These are phyloP conservation scores for Arthrobotrys entomopaga DNA, from an alignment of 2,329 filamentous ascomycete species.

Conservation along the genomic window DNA sequence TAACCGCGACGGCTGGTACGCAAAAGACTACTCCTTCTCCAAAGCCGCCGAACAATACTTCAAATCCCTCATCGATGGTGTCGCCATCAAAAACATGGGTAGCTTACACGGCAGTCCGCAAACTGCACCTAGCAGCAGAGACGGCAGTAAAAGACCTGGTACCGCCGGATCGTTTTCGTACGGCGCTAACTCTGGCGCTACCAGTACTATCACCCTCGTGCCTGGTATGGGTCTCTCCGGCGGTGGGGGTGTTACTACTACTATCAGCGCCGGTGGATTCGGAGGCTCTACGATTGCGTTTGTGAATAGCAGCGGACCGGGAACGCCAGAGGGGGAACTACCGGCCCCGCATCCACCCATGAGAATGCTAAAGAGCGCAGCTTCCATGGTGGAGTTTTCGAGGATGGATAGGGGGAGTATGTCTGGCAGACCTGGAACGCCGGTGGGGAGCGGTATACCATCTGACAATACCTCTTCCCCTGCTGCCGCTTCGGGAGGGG, in stretches of 20 bases:
- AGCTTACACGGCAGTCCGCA: constrained; percentile 11
- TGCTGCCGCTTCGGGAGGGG: constrained; percentile 7
- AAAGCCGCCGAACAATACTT: constrained; percentile 58
- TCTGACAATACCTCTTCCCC: constrained; percentile 16
- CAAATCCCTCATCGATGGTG: constrained; percentile 51
- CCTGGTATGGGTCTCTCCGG: not conserved
- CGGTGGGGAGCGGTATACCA: constrained; percentile 1
- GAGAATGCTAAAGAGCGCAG: constrained; percentile 42
- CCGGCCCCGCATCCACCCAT: constrained; percentile 11
- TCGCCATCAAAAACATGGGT: constrained; percentile 45
- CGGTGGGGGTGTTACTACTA: too few relatives aligned
- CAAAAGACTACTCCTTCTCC: constrained; percentile 58
- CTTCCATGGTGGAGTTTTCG: constrained; percentile 53
- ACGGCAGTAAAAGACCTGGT: constrained; percentile 37
- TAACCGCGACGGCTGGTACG: constrained; percentile 58
- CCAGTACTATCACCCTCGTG: constrained; percentile 28
- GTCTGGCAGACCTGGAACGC: constrained; percentile 23
- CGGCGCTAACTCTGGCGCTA: constrained; percentile 16
- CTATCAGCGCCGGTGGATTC: constrained; percentile 7
- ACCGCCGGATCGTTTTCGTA: constrained; percentile 50
- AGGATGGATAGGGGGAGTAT: constrained; percentile 44
- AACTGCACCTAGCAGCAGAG: constrained; percentile 38
- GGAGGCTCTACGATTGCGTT: constrained; percentile 13
- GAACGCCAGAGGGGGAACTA: constrained; percentile 22
- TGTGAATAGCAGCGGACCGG: constrained; percentile 18